phyloP scores from a whole-genome alignment of 306 rosid genomes.

The Prunus padus region DNA sequence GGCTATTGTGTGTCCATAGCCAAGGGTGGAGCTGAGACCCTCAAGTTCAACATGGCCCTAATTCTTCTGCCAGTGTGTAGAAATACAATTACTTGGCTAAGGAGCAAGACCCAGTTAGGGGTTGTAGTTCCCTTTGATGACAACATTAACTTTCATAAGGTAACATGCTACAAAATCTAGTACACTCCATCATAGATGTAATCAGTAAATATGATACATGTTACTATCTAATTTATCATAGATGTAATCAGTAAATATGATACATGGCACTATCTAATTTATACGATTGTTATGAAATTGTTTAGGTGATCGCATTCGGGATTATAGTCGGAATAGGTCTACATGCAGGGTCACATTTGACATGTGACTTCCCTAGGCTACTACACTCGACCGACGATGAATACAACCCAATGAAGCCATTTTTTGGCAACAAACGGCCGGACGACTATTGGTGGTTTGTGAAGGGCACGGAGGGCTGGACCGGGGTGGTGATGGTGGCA shows the following conservation, averaged over 20 bases:
- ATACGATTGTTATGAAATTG: accelerated
- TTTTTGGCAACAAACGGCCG: constrained; percentile 59
- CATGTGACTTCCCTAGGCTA: constrained; percentile 80
- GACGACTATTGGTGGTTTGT: constrained; percentile 90
- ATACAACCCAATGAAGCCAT: constrained; percentile 58
- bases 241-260: not conserved
- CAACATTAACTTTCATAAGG: constrained; percentile 88
- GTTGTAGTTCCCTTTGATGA: constrained; percentile 69
- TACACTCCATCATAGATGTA: not conserved
- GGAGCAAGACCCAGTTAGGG: constrained; percentile 74
- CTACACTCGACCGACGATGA: constrained; percentile 54
- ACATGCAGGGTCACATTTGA: constrained; percentile 67
- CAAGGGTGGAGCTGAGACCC: constrained; percentile 87
- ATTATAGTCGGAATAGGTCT: constrained; percentile 66
- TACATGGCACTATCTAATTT: not conserved
- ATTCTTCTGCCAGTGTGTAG: constrained; percentile 82
- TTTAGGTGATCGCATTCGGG: constrained; percentile 73
- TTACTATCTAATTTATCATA: too few relatives aligned
- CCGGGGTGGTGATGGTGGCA: constrained; percentile 72
- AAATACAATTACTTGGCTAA: constrained; percentile 84
- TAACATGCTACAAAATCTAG: not conserved
- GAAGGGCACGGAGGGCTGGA: constrained; percentile 87
- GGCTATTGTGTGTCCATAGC: constrained; percentile 81
- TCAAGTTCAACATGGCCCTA: constrained; percentile 86
- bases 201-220: not conserved